Evolutionary conservation across 106 monocot species (phyloP), one percentile per base, ranked within the genome.

Genomic region (Allium sativum): DNA sequence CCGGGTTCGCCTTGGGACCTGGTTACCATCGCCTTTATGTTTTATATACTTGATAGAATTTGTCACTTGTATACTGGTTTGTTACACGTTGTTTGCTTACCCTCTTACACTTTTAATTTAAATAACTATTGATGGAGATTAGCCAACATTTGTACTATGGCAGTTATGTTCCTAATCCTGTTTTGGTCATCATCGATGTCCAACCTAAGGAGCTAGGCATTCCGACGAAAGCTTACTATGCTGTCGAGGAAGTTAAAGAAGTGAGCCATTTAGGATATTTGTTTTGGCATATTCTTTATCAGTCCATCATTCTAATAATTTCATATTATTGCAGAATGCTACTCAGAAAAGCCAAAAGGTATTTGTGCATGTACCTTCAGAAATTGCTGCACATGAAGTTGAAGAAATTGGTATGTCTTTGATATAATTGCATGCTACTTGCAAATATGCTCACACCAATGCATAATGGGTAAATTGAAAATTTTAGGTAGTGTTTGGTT

Each of bases 321-420:
- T 21, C 12, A 43, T 48, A 53, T 66, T 44, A 2, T 67, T 72
- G 44, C 74, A 98, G 98, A 92, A 98, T 79, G 98, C 98, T 8
- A 64, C 64, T 51, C 64, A 64, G 64, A 64, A 64, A 64, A 64
- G 64, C 40, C 64, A 64, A 51, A 98, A 88, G 76, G 83, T 98
- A 11, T 98, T 98, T 82, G 88, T 98, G 20, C 98, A 98, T 51
- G 64, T 98, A 21, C 88, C 82, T 72, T 92, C 98, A 53, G 92
- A 98, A 82, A 98, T 98, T 78, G 98, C 98, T 77, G 98, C 98
- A 21, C 98, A 98, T 79, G 98, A 98, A 77, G 98, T 98, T 61
- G 98, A 98, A 64, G 98, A 98, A 79, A 98, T 98, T 58, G 98
- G 98, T 98, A 80, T 42, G 64, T 11, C 46, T 44, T 44, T 53